Percentiles rank a stretch among this genome's conserved stretches.
Conservation (phyloP, 2,329 filamentous ascomycete species). For the Diaporthe vaccinii region DNA sequence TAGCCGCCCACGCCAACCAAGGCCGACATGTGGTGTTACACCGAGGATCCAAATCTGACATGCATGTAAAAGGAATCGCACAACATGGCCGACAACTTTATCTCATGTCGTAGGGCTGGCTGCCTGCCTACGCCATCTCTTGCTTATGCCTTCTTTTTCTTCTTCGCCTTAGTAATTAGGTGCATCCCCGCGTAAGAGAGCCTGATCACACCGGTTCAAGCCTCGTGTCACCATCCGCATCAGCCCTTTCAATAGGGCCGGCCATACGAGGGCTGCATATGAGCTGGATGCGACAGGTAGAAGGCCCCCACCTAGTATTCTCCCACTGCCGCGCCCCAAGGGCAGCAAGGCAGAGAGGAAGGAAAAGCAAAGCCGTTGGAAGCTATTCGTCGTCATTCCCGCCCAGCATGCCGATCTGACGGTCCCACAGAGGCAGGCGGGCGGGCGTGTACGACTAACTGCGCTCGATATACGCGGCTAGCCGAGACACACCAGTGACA, state of each 20-base stretch:
- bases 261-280: conserved; percentile 12
- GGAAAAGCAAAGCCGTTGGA: conserved; percentile 18
- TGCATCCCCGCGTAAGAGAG: conserved; percentile 4
- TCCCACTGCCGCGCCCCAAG: too few relatives aligned
- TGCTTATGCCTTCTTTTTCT: background rate
- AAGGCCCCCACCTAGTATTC: background rate
- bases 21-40: conserved; percentile 32
- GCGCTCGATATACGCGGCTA: conserved; percentile 11
- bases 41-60: conserved; percentile 34
- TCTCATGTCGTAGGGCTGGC: conserved; percentile 34
- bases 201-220: conserved; percentile 24
- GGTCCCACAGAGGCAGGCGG: background rate
- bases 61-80: conserved; percentile 24
- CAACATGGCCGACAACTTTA: conserved; percentile 27
- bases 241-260: conserved; percentile 8
- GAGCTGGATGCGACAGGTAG: background rate
- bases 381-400: background rate
- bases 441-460: background rate
- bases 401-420: conserved; percentile 17
- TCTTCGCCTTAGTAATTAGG: background rate
- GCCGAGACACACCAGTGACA: conserved; percentile 3
- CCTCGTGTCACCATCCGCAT: conserved; percentile 19
- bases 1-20: background rate
- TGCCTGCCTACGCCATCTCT: conserved; percentile 17
- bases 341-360: background rate